Conservation (phyloP, 352 stramenopile species). For the Albugo laibachii region DNA sequence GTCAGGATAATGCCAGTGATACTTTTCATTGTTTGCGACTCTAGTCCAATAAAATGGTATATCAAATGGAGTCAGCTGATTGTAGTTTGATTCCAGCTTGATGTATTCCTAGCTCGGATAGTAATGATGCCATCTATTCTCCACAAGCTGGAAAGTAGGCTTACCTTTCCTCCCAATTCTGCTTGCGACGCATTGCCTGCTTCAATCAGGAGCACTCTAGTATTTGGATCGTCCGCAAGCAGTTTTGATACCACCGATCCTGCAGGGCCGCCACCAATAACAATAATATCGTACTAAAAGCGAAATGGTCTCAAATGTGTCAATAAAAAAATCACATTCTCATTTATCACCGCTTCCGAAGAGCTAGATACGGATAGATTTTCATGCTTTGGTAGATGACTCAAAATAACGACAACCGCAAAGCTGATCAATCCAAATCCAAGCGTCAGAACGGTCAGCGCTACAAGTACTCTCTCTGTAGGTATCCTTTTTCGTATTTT, state of each 20-base stretch:
- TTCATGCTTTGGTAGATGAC: no score
- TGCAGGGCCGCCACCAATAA: constrained; percentile 32
- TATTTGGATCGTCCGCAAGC: constrained; percentile 20
- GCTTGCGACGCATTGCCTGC: constrained; percentile 21
- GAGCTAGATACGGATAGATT: no score
- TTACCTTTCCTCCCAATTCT: constrained; percentile 15
- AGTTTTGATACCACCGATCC: constrained; percentile 37
- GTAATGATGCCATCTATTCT: no score
- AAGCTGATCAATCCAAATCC: no score
- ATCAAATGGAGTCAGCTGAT: constrained; percentile 51
- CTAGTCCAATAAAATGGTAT: constrained; percentile 73
- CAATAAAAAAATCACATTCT: no score
- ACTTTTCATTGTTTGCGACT: constrained; percentile 36
- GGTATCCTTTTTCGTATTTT: no score
- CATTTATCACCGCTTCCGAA: no score
- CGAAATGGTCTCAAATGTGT: no score
- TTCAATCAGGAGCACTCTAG: constrained; percentile 39
- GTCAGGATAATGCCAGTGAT: constrained; percentile 63
- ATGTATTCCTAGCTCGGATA: constrained; percentile 14
- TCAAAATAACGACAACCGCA: no score
- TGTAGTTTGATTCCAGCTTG: constrained; percentile 14
- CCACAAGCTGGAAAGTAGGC: no score
- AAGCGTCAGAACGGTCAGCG: no score
- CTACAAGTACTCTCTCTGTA: no score
- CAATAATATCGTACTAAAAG: constrained; percentile 22